phyloP scores from a whole-genome alignment of 495 filamentous ascomycete genomes.

The Aspergillus heteromorphus region DNA sequence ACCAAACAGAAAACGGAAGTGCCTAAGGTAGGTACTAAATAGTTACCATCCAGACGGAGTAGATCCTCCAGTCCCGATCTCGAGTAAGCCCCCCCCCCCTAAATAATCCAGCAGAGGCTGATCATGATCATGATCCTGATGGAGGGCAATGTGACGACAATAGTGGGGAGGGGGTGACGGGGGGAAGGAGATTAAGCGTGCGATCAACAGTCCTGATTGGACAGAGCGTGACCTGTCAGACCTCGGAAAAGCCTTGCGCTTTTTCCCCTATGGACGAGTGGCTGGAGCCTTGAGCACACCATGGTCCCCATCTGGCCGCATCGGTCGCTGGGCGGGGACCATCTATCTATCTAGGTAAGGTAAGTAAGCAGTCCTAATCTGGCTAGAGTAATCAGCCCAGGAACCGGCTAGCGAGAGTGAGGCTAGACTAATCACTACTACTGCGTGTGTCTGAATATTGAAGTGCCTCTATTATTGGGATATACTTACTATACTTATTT shows the following conservation, averaged over 20 bases:
- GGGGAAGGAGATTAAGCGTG: neutral
- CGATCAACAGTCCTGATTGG: neutral
- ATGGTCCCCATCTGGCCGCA: too few relatives aligned
- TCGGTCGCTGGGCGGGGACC: neutral
- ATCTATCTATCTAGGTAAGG: too few relatives aligned
- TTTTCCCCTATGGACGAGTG: neutral
- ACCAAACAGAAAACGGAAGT: slow-evolving; percentile 1
- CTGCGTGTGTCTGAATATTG: neutral
- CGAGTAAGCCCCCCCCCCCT: neutral
- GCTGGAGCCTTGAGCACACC: neutral
- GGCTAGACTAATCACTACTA: neutral
- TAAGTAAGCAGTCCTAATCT: too few relatives aligned
- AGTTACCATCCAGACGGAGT: neutral
- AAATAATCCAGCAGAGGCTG: neutral
- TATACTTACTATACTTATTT: too few relatives aligned
- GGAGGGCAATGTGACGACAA: neutral
- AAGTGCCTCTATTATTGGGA: neutral
- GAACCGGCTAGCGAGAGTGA: neutral
- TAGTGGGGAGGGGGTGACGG: neutral
- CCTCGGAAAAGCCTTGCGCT: neutral
- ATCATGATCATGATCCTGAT: too few relatives aligned
- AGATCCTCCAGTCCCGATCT: slow-evolving; percentile 4
- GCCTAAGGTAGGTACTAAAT: slow-evolving; percentile 1
- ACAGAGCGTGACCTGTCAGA: neutral
- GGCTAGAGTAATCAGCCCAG: neutral